phyloP scores from a whole-genome alignment of 2,329 filamentous ascomycete genomes.

The Arachnomyces sp. region DNA sequence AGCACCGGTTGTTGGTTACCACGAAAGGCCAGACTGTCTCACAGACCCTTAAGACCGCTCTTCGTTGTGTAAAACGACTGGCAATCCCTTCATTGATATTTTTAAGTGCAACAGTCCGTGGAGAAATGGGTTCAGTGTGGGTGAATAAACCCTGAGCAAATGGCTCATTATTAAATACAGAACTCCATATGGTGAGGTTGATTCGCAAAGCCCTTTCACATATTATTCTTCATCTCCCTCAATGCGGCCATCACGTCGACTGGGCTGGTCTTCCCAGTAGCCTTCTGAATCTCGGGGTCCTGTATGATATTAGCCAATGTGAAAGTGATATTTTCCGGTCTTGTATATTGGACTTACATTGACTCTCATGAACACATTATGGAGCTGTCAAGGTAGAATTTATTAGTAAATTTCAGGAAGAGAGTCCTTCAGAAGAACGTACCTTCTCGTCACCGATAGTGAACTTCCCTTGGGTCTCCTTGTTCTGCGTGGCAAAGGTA shows the following conservation, averaged over 20 bases:
- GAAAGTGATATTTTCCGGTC: no score
- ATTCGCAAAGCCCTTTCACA: no score
- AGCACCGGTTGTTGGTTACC: no score
- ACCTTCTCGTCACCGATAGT: slow-evolving; percentile 98
- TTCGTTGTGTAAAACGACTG: no score
- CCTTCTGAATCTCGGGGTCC: slow-evolving; percentile 77
- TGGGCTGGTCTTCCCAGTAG: slow-evolving; percentile 70
- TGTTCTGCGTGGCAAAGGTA: slow-evolving; percentile 66
- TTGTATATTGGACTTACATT: slow-evolving; percentile 54
- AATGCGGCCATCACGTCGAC: slow-evolving; percentile 77
- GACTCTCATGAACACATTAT: slow-evolving; percentile 95
- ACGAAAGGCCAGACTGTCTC: no score
- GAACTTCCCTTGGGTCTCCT: slow-evolving; percentile 88
- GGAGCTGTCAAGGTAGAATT: slow-evolving; percentile 48
- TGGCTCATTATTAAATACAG: background rate
- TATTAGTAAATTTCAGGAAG: background rate
- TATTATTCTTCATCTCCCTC: slow-evolving; percentile 69
- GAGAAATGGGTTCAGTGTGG: background rate
- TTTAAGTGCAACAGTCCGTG: no score
- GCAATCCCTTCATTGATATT: no score
- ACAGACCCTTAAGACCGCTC: no score
- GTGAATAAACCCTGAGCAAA: background rate
- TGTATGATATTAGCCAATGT: slow-evolving; percentile 24
- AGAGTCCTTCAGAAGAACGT: slow-evolving; percentile 15
- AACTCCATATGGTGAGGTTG: background rate